Evolutionary conservation across 352 stramenopile genomes (phyloP).

Genomic region (Pythium grandisporangium): DNA sequence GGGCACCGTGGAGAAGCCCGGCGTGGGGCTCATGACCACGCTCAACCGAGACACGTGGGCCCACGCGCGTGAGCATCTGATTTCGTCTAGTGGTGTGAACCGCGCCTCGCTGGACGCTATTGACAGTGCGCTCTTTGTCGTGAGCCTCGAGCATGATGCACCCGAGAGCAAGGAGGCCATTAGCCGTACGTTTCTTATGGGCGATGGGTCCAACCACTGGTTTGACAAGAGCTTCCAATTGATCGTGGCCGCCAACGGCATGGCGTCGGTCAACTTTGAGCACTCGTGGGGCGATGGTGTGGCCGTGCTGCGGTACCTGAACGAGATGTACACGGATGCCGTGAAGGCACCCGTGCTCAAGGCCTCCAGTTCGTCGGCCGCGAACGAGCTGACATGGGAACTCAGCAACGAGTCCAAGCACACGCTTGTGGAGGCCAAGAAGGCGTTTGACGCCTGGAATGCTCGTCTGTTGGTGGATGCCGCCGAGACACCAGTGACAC

Average conservation of each 20-base stretch:
- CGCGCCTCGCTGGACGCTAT: constrained; percentile 67
- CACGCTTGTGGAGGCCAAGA: constrained; percentile 58
- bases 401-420: constrained; percentile 42
- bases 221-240: constrained; percentile 92
- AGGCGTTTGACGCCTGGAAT: constrained; percentile 60
- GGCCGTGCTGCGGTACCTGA: constrained; percentile 82
- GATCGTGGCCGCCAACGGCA: constrained; percentile 74
- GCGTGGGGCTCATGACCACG: constrained; percentile 73
- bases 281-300: constrained; percentile 88
- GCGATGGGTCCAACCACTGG: constrained; percentile 84
- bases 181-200: constrained; percentile 72
- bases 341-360: constrained; percentile 63
- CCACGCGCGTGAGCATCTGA: constrained; percentile 42
- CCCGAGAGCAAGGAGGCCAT: constrained; percentile 46
- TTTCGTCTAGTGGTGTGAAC: constrained; percentile 43
- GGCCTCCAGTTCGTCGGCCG: constrained; percentile 11
- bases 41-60: constrained; percentile 82
- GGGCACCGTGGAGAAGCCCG: constrained; percentile 22
- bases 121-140: constrained; percentile 81
- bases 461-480: constrained; percentile 53
- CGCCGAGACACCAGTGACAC: constrained; percentile 65
- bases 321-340: constrained; percentile 81
- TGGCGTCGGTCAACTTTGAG: constrained; percentile 85
- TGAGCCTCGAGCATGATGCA: constrained; percentile 65
- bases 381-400: constrained; percentile 52